A percentile compares a stretch with the other conserved stretches of the same genome.
Conservation (phyloP, 805 yeast genomes). For the Candida takata region DNA sequence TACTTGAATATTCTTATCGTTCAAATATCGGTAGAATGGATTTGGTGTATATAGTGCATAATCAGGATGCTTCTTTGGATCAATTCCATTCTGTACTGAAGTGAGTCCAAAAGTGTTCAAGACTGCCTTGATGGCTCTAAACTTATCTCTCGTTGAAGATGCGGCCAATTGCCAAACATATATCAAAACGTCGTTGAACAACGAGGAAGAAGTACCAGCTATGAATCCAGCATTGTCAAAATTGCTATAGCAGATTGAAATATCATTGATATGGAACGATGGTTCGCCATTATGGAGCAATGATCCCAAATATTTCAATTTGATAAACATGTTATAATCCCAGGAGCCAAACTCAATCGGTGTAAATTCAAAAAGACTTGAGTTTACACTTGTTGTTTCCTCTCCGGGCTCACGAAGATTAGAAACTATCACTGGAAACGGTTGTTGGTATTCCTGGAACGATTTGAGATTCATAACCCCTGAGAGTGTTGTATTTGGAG, state of each 20-base stretch:
- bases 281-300: conserved; percentile 37
- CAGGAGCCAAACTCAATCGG: conserved; percentile 68
- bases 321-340: conserved; percentile 47
- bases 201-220: conserved; percentile 57
- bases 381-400: conserved; percentile 26
- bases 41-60: conserved; percentile 57
- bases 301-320: conserved; percentile 49
- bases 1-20: conserved; percentile 13
- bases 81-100: conserved; percentile 26
- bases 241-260: conserved; percentile 39
- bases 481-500: conserved; percentile 34
- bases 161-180: conserved; percentile 34
- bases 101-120: conserved; percentile 39
- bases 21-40: conserved; percentile 41
- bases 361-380: conserved; percentile 50
- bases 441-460: conserved; percentile 35
- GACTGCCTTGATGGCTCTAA: conserved; percentile 31
- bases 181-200: conserved; percentile 44
- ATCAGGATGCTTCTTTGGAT: conserved; percentile 39
- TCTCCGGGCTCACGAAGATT: conserved; percentile 32
- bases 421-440: conserved; percentile 42
- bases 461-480: conserved; percentile 31
- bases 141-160: conserved; percentile 23
- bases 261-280: conserved; percentile 17
- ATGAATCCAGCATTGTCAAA: conserved; percentile 56